Percentiles rank a stretch among this genome's conserved stretches.
These are phyloP conservation scores for Mrakia blollopis DNA, from an alignment of 768 basidiomycete species.

Conservation along the genomic window DNA sequence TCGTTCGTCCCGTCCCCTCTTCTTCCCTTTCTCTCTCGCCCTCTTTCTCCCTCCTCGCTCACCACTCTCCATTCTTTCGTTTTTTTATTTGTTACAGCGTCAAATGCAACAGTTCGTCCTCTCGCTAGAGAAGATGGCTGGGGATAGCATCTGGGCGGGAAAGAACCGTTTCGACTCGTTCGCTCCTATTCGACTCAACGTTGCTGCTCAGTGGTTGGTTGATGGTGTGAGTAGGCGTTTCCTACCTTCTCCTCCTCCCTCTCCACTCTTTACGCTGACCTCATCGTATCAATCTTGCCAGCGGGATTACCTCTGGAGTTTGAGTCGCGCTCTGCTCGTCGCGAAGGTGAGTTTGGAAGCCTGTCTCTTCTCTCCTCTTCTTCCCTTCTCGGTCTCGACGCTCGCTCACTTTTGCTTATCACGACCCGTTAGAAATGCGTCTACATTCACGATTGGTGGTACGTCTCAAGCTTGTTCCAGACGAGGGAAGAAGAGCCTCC, in stretches of 20 bases:
- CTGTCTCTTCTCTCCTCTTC: background rate
- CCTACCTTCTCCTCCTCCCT: too few species aligned
- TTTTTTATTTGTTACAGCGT: conserved; percentile 51
- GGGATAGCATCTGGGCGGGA: conserved; percentile 68
- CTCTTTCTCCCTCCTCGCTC: too few species aligned
- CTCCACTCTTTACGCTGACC: conserved; percentile 33
- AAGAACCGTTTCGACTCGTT: conserved; percentile 57
- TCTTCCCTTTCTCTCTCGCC: background rate
- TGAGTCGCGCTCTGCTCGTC: conserved; percentile 81
- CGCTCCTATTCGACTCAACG: conserved; percentile 85
- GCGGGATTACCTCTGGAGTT: conserved; percentile 98
- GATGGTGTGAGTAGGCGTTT: conserved; percentile 92
- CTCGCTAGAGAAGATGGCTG: conserved; percentile 73
- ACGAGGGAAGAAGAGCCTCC: background rate
- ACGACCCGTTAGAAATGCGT: conserved; percentile 47
- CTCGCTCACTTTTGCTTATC: background rate
- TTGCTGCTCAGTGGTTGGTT: conserved; percentile 95
- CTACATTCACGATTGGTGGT: conserved; percentile 96
- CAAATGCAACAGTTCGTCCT: conserved; percentile 98
- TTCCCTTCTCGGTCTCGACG: background rate
- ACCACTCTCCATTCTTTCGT: background rate
- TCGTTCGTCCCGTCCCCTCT: conserved; percentile 50
- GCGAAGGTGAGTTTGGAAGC: conserved; percentile 51
- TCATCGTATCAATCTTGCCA: conserved; percentile 42
- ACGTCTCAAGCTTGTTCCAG: background rate